Evolutionary conservation across 225 moss, liverwort and hornwort species (phyloP).

Genomic region (Rhytidiadelphus loreus): DNA sequence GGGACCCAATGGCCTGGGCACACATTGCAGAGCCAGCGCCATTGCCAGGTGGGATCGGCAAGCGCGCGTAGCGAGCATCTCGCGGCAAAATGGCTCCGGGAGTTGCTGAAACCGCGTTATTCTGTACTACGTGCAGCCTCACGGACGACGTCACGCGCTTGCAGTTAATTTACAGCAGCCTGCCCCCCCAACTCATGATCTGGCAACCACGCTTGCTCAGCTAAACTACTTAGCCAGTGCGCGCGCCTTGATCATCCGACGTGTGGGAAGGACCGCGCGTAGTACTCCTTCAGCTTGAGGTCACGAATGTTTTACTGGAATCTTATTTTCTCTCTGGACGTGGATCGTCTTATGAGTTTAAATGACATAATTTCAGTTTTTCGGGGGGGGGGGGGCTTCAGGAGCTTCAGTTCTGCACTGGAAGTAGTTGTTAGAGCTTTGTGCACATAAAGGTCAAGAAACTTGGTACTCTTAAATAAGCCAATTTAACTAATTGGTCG

Average conservation of each 20-base stretch:
- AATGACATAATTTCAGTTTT: neutral
- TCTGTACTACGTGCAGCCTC: neutral
- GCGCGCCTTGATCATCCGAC: neutral
- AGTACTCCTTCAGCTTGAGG: neutral
- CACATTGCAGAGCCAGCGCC: neutral
- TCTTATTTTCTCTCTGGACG: neutral
- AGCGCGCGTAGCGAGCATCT: slow-evolving; percentile 5
- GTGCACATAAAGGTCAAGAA: neutral
- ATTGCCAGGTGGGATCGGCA: neutral
- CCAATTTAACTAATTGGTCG: neutral
- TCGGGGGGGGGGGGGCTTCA: neutral
- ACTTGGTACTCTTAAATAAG: neutral
- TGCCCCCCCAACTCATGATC: neutral
- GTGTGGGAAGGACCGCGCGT: neutral
- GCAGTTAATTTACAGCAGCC: neutral
- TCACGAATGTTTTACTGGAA: neutral
- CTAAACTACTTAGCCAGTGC: neutral
- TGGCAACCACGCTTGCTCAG: neutral
- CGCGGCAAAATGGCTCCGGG: slow-evolving; percentile 8
- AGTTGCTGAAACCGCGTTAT: slow-evolving; percentile 31
- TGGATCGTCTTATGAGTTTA: neutral
- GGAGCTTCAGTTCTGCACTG: neutral
- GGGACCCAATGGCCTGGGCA: neutral
- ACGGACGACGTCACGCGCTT: neutral
- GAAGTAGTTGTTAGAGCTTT: neutral